These are phyloP conservation scores for Rutidosis leptorrhynchoides DNA, from an alignment of 129 eudicot species.

Conservation along the genomic window DNA sequence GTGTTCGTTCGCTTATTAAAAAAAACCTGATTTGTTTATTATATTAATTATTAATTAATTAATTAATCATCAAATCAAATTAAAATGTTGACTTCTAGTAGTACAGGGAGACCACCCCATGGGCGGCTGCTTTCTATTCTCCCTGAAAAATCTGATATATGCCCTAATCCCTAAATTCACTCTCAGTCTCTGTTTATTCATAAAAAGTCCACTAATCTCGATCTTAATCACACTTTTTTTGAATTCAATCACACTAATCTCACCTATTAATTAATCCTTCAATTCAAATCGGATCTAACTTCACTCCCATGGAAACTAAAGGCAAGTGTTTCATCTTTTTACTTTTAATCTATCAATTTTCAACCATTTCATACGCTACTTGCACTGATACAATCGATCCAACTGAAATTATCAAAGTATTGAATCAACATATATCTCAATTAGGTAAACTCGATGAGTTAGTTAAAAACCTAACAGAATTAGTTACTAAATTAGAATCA, in stretches of 20 bases:
- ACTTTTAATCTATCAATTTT: constrained; percentile 30
- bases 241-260: constrained; percentile 2
- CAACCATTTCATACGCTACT: constrained; percentile 24
- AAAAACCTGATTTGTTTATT: no score
- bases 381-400: constrained; percentile 21
- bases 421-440: constrained; percentile 53
- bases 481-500: constrained; percentile 73
- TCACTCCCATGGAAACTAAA: constrained; percentile 42
- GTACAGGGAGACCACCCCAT: background rate
- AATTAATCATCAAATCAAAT: no score
- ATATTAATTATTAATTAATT: no score
- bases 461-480: constrained; percentile 53
- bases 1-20: no score
- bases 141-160: constrained; percentile 36
- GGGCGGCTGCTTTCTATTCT: constrained; percentile 11
- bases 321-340: constrained; percentile 55
- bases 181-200: background rate
- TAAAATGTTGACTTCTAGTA: background rate
- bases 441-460: constrained; percentile 71
- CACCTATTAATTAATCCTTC: constrained; percentile 18
- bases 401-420: constrained; percentile 26
- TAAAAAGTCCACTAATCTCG: background rate
- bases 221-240: background rate
- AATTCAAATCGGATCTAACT: constrained; percentile 10
- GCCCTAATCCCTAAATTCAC: constrained; percentile 33